Evolutionary conservation across 2,329 filamentous ascomycete species (phyloP).

Genomic region (Bipolaris cookei): DNA sequence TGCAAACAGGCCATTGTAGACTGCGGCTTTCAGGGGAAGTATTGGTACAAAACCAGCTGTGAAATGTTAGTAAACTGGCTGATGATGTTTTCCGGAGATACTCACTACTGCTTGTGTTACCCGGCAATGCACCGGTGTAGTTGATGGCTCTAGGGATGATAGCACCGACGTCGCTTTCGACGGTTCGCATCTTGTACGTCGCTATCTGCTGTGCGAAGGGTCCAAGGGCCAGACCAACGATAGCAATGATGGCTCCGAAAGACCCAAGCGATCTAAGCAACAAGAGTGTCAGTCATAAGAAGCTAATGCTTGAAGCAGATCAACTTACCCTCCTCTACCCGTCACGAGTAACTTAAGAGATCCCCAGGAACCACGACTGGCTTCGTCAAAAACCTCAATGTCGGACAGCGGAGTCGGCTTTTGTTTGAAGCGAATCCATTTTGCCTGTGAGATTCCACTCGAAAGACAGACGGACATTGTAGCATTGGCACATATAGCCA

Average conservation of each 20-base stretch:
- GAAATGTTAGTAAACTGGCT: not conserved
- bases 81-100: not conserved
- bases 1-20: slow-evolving; percentile 23
- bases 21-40: slow-evolving; percentile 19
- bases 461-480: slow-evolving; percentile 21
- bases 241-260: slow-evolving; percentile 19
- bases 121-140: slow-evolving; percentile 14
- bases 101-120: slow-evolving; percentile 23
- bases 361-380: slow-evolving; percentile 23
- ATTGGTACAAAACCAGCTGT: slow-evolving; percentile 22
- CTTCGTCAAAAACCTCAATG: slow-evolving; percentile 21
- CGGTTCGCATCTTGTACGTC: slow-evolving; percentile 18
- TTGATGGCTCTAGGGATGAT: slow-evolving; percentile 19
- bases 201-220: slow-evolving; percentile 23
- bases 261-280: slow-evolving; percentile 16
- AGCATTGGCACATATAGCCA: slow-evolving; percentile 22
- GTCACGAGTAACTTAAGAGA: slow-evolving; percentile 14
- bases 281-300: slow-evolving; percentile 1
- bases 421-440: slow-evolving; percentile 21
- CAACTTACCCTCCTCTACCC: slow-evolving; percentile 17
- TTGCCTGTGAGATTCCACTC: slow-evolving; percentile 22
- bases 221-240: slow-evolving; percentile 18
- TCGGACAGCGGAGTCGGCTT: slow-evolving; percentile 14
- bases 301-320: not conserved
- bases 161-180: slow-evolving; percentile 19